Conservation (phyloP, 345 rosid genomes). For the Streptanthus diversifolius region DNA sequence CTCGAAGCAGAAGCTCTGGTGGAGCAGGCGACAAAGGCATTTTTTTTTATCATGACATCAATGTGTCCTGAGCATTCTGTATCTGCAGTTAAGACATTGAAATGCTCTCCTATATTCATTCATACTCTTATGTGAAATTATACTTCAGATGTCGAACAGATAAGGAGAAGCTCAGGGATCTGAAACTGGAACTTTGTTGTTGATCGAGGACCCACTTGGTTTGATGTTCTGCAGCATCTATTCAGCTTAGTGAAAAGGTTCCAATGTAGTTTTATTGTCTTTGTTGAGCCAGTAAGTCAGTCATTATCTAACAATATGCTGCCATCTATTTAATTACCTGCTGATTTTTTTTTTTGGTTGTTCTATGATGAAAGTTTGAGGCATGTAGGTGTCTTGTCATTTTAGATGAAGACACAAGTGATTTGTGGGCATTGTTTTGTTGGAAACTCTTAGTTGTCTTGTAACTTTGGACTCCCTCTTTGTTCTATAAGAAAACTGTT, state of each 20-base stretch:
- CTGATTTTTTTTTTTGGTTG: neutral
- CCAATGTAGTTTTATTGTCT: neutral
- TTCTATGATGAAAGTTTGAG: neutral
- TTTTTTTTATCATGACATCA: neutral
- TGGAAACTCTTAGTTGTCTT: neutral
- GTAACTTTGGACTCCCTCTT: constrained; percentile 4
- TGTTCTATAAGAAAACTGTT: neutral
- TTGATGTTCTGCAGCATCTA: neutral
- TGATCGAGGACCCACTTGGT: neutral
- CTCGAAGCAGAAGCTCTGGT: constrained; percentile 2
- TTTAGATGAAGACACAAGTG: neutral
- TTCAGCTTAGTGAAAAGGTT: neutral
- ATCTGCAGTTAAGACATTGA: neutral
- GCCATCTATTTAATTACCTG: neutral
- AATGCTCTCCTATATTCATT: neutral
- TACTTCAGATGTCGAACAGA: neutral
- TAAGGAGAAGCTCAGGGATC: neutral
- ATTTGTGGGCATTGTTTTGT: neutral
- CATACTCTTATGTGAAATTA: neutral
- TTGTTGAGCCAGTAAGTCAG: neutral
- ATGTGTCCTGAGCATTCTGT: neutral
- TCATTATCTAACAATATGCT: neutral
- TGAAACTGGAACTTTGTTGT: neutral
- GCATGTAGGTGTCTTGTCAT: neutral
- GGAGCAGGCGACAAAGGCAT: neutral